phyloP scores from a whole-genome alignment of 1,284 basidiomycete species.

The Golubevia pallescens region DNA sequence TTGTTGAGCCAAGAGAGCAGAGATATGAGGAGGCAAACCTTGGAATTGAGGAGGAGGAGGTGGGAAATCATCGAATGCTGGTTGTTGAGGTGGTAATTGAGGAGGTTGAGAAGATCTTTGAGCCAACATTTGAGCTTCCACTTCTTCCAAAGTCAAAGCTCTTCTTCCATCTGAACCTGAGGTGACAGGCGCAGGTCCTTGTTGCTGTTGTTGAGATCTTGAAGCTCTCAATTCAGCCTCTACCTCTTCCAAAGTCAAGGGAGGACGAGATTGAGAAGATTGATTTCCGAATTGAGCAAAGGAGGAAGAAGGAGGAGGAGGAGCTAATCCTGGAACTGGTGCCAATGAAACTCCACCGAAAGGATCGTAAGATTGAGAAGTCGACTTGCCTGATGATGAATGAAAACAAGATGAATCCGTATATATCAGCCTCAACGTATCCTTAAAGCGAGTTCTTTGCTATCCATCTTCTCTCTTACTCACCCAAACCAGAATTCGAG shows the following conservation, averaged over 20 bases:
- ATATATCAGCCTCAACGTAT: too few species aligned
- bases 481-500: too few species aligned
- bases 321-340: too few species aligned
- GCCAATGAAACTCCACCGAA: too few species aligned
- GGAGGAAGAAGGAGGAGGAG: too few species aligned
- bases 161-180: conserved; percentile 18
- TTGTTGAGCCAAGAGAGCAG: conserved; percentile 6
- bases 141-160: conserved; percentile 50
- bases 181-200: not conserved
- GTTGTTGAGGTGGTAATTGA: conserved; percentile 5
- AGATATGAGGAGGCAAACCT: conserved; percentile 1
- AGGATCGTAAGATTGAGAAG: too few species aligned
- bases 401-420: too few species aligned
- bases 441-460: too few species aligned
- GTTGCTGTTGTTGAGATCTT: not conserved
- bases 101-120: not conserved
- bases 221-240: conserved; percentile 48
- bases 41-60: not conserved
- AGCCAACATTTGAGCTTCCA: conserved; percentile 42
- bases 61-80: not conserved
- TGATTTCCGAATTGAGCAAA: too few species aligned
- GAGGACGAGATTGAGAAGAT: conserved; percentile 1
- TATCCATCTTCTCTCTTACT: too few species aligned
- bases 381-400: too few species aligned
- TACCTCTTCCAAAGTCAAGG: conserved; percentile 41